Evolutionary conservation across 2,329 filamentous ascomycete species (phyloP).

Genomic region (Gnomoniopsis sp.): DNA sequence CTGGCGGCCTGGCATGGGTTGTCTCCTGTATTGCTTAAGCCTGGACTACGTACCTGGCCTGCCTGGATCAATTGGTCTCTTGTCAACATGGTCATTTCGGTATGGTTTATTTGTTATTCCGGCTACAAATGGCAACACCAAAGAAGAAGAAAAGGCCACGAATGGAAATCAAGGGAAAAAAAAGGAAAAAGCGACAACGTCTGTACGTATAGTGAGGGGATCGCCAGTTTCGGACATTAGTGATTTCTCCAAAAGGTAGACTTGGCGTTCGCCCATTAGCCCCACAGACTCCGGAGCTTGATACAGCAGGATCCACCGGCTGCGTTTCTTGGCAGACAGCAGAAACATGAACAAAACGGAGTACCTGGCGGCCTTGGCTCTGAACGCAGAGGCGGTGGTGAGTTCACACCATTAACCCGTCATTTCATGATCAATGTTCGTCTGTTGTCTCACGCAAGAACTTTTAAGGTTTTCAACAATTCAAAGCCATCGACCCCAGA

Average conservation of each 20-base stretch:
- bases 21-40: too few species aligned
- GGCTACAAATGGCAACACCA: not conserved
- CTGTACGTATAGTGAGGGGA: not conserved
- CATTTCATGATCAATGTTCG: too few species aligned
- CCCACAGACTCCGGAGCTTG: not conserved
- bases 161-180: not conserved
- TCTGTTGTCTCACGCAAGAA: too few species aligned
- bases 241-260: not conserved
- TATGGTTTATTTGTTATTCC: too few species aligned
- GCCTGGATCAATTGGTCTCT: too few species aligned
- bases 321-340: not conserved
- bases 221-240: not conserved
- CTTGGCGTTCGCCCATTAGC: not conserved
- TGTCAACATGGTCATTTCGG: too few species aligned
- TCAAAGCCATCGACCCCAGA: not conserved
- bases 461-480: not conserved
- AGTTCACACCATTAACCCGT: too few species aligned
- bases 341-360: not conserved
- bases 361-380: too few species aligned
- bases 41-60: too few species aligned
- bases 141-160: not conserved
- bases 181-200: not conserved
- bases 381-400: too few species aligned
- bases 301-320: not conserved
- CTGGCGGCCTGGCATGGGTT: too few species aligned